Evolutionary conservation across 2,329 filamentous ascomycete species (phyloP).

Genomic region (Botrytis paeoniae): DNA sequence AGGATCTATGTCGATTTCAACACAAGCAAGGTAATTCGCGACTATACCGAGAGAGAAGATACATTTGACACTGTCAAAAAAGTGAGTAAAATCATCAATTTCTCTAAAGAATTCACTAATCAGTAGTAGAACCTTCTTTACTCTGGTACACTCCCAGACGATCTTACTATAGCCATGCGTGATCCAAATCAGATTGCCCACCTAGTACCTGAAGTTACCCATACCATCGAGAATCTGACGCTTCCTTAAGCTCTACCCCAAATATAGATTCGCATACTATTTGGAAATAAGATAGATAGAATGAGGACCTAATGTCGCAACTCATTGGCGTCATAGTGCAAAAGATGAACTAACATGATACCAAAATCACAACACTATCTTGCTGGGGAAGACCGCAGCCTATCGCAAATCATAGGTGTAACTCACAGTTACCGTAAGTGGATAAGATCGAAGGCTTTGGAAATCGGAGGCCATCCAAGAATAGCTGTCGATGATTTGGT

Average conservation of each 20-base stretch:
- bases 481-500: not conserved
- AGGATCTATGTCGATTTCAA: conserved; percentile 88
- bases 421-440: not conserved
- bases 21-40: conserved; percentile 73
- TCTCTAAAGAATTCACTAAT: not conserved
- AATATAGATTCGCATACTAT: not conserved
- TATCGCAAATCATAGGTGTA: not conserved
- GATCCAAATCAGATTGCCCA: conserved; percentile 75
- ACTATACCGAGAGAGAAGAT: conserved; percentile 87
- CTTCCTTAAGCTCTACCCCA: conserved; percentile 25
- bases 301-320: not conserved
- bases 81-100: conserved; percentile 46
- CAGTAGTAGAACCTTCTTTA: conserved; percentile 46
- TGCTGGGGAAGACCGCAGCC: not conserved
- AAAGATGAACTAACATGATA: not conserved
- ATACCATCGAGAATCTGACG: conserved; percentile 52
- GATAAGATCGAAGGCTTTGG: not conserved
- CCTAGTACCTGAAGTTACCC: conserved; percentile 68
- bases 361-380: not conserved
- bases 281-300: not conserved
- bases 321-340: not conserved
- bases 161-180: conserved; percentile 71
- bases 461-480: not conserved
- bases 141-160: conserved; percentile 59
- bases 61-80: conserved; percentile 72